Conservation (phyloP, 768 basidiomycete genomes). For the Lanmaoa pseudosensibilis region DNA sequence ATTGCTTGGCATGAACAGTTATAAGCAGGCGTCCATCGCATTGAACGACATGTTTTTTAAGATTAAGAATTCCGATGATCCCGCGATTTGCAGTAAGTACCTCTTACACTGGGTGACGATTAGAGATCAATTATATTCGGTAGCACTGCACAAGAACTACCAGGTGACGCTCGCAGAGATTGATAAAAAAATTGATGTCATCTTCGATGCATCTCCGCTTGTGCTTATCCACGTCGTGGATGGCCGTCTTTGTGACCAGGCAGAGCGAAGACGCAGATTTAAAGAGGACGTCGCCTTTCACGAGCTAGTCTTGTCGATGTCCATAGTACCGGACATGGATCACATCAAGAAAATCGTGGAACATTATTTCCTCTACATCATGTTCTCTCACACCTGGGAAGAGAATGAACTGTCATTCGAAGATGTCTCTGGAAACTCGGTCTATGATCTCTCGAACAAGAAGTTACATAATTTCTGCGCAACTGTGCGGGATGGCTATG, state of each 20-base stretch:
- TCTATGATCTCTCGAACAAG: background rate
- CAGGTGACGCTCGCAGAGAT: background rate
- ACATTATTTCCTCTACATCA: slow-evolving; percentile 13
- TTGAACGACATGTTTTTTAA: background rate
- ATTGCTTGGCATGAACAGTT: background rate
- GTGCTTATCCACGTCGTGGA: slow-evolving; percentile 9
- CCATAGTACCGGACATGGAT: background rate
- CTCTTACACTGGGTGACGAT: background rate
- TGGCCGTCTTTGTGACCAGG: slow-evolving; percentile 2
- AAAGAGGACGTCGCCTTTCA: background rate
- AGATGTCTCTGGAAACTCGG: background rate
- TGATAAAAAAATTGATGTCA: background rate
- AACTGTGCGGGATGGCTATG: slow-evolving; percentile 1
- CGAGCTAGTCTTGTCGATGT: slow-evolving; percentile 5
- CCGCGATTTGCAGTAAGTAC: background rate
- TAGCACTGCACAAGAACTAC: slow-evolving; percentile 4
- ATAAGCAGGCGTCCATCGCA: background rate
- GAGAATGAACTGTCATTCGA: slow-evolving; percentile 8
- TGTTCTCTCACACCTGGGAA: slow-evolving; percentile 22
- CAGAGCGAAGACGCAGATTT: background rate
- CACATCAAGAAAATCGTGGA: slow-evolving; percentile 2
- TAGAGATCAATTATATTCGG: background rate
- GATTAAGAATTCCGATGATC: background rate
- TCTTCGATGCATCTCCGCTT: slow-evolving; percentile 2
- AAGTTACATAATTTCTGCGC: slow-evolving; percentile 11